Base-by-base conservation (phyloP, 2,329 filamentous ascomycete genomes). In the Neophaeococcomyces mojaviensis region DNA sequence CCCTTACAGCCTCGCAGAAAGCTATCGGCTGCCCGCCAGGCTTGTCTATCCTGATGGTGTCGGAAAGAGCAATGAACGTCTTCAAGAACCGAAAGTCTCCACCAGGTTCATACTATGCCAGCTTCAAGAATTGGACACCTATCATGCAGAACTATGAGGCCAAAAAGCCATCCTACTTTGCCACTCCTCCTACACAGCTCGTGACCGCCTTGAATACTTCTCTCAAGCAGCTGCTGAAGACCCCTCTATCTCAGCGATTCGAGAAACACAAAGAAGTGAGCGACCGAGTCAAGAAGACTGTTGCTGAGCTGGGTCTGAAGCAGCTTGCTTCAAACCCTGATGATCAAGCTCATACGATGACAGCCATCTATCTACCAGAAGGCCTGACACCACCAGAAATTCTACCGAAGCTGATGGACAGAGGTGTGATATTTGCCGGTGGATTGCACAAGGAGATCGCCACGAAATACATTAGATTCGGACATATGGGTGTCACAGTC, bases 71-170 rank as follows among this genome's bases (percentile, higher is more conserved):
- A 35, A 86, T 98, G 57, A 76, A 92, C 60, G 72, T 73, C 9
- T 85, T 94, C 68, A 80, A 90, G 68, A 77, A 74, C 58, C 79
- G 92, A 63, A 90, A 90, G 73, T 82, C 81, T 9, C 84, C 84
- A 10, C 86, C 89, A 1, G 77, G 81, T 16, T 86, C 88, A 18
- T 98, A 97, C 77, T 98, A 96, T 68, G 89, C 86, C 46, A 94
- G 86, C 10, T 87, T 96, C 75, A 89, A 88, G 76, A 97, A 97
- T 70, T 98, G 92, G 92, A 73, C 89, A 47, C 90, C 90, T 38
- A 92, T 98, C 68, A 97, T 98, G 90, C 82, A 92, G 71, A 97
- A 96, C 71, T 98, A 98, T 68, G 92, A 98, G 72, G 87, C 88
- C 54, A 88, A 89, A 74, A 98, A 97, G 73, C 81, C 92, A 31